Evolutionary conservation across 2,329 filamentous ascomycete species (phyloP).

Genomic region (Seiridium unicorne): DNA sequence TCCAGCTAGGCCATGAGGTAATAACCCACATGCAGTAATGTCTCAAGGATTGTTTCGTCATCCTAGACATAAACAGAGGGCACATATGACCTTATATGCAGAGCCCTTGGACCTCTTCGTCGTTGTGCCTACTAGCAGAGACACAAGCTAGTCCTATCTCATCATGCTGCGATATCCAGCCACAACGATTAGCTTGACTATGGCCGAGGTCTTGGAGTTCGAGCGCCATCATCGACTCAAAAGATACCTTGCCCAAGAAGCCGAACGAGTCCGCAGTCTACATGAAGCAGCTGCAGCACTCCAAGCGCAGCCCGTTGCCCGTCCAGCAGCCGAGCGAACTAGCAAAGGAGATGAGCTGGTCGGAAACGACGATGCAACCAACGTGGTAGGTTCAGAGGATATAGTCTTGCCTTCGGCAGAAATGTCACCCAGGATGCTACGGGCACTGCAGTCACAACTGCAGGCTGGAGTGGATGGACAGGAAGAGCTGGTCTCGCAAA

Average conservation of each 20-base stretch:
- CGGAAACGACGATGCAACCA: background rate
- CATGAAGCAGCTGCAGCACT: background rate
- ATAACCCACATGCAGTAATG: no score
- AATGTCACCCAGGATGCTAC: background rate
- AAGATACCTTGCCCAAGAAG: constrained; percentile 28
- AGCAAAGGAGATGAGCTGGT: background rate
- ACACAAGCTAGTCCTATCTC: background rate
- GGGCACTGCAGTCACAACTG: background rate
- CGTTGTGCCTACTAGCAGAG: background rate
- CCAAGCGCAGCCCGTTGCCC: background rate
- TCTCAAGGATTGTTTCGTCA: no score
- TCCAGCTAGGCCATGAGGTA: no score
- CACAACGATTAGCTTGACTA: constrained; percentile 37
- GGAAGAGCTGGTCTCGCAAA: background rate
- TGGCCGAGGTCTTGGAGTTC: constrained; percentile 39
- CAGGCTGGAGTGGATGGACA: background rate
- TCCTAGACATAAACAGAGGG: no score
- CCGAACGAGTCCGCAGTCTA: constrained; percentile 8
- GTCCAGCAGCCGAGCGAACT: background rate
- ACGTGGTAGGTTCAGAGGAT: background rate
- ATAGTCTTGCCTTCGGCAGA: background rate
- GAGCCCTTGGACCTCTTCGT: no score
- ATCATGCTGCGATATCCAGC: constrained; percentile 40
- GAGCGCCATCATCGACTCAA: constrained; percentile 31
- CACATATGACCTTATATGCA: no score